Evolutionary conservation across 2,329 filamentous ascomycete species (phyloP).

Genomic region (Fusarium pininemorale): DNA sequence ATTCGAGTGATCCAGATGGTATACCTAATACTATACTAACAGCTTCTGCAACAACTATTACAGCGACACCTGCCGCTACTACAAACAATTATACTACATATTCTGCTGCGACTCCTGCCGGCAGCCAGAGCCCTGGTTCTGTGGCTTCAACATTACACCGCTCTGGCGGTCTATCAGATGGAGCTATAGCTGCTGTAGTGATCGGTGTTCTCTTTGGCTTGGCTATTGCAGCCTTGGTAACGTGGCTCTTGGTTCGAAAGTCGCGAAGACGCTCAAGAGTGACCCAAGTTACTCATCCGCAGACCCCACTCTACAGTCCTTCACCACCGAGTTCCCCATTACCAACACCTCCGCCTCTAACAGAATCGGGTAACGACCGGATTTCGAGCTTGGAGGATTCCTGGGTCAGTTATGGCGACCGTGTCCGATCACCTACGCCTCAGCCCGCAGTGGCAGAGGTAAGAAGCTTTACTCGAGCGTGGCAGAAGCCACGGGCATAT

Average conservation of each 20-base stretch:
- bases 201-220: constrained; percentile 19
- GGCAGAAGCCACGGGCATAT: constrained; percentile 39
- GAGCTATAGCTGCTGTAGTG: constrained; percentile 32
- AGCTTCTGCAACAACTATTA: neutral
- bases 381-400: constrained; percentile 13
- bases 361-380: constrained; percentile 12
- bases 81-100: neutral
- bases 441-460: constrained; percentile 40
- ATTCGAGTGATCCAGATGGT: neutral
- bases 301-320: neutral
- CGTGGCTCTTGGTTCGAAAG: constrained; percentile 22
- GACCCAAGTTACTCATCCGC: neutral
- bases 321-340: neutral
- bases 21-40: constrained; percentile 4
- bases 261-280: constrained; percentile 1
- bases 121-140: neutral
- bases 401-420: constrained; percentile 30
- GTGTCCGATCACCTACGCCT: constrained; percentile 36
- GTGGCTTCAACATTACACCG: neutral
- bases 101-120: neutral
- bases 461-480: constrained; percentile 32
- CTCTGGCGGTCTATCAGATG: constrained; percentile 9
- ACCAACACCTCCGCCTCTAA: neutral
- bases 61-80: neutral
- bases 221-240: neutral